These are phyloP conservation scores for Polychytrium aggregatum DNA, from an alignment of 192 early-diverging fungal genomes.

Conservation along the genomic window DNA sequence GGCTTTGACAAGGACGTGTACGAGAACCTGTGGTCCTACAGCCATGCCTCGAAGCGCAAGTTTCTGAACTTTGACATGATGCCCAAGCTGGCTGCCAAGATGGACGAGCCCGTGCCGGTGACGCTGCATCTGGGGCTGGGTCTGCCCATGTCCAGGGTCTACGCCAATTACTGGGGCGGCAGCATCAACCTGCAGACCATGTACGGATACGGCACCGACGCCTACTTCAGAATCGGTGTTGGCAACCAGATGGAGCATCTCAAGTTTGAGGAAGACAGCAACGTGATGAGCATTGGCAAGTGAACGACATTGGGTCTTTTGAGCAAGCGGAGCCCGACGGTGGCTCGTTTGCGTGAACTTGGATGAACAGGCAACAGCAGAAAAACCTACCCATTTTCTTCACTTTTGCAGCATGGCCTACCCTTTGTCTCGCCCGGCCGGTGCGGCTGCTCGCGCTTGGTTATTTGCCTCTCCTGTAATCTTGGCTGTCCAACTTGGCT, in stretches of 20 bases:
- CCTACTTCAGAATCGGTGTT: conserved; percentile 68
- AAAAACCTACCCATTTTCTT: too few relatives aligned
- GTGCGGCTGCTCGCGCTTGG: too few relatives aligned
- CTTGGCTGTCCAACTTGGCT: too few relatives aligned
- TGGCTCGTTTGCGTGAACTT: too few relatives aligned
- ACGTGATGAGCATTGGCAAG: too few relatives aligned
- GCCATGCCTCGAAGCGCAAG: conserved; percentile 47
- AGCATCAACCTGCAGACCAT: conserved; percentile 64
- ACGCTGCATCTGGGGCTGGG: conserved; percentile 67
- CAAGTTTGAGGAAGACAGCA: too few relatives aligned
- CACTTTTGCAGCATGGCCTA: too few relatives aligned
- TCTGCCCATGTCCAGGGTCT: conserved; percentile 79
- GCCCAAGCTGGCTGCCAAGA: conserved; percentile 64
- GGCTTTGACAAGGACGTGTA: conserved; percentile 61
- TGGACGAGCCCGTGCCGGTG: conserved; percentile 43
- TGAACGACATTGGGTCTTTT: too few relatives aligned
- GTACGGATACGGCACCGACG: conserved; percentile 87
- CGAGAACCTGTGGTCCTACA: conserved; percentile 73
- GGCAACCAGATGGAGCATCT: conserved; percentile 46
- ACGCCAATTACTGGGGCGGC: conserved; percentile 95
- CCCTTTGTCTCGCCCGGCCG: too few relatives aligned
- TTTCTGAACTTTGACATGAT: conserved; percentile 56
- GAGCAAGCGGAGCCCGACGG: too few relatives aligned
- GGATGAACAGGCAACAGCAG: too few relatives aligned
- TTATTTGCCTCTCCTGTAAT: too few relatives aligned